Evolutionary conservation across 257 asterid genomes (phyloP).

Genomic region (Echium plantagineum): DNA sequence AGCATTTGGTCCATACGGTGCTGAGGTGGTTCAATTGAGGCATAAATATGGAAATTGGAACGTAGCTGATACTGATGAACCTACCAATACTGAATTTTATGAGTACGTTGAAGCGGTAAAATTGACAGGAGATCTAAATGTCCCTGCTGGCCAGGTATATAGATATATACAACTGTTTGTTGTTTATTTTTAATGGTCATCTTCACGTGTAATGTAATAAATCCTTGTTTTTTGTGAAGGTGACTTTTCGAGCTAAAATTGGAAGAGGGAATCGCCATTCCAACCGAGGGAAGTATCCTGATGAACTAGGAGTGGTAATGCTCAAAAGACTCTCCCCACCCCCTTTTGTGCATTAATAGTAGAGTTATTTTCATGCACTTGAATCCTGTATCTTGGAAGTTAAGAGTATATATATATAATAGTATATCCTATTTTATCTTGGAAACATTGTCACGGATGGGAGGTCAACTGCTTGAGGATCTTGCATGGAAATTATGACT

Average conservation of each 20-base stretch:
- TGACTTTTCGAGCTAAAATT: conserved; percentile 83
- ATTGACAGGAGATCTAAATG: conserved; percentile 90
- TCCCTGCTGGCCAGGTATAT: conserved; percentile 90
- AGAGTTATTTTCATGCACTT: background rate
- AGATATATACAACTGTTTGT: background rate
- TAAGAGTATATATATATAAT: too few relatives aligned
- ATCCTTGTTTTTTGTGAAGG: conserved; percentile 31
- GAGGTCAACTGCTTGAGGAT: too few relatives aligned
- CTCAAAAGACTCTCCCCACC: background rate
- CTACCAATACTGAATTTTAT: conserved; percentile 76
- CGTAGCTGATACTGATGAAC: conserved; percentile 28
- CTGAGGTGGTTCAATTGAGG: conserved; percentile 82
- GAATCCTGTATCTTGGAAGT: too few relatives aligned
- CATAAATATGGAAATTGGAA: conserved; percentile 95
- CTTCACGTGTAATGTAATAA: conserved; percentile 4
- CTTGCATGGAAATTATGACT: too few relatives aligned
- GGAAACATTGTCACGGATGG: too few relatives aligned
- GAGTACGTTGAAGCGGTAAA: conserved; percentile 98
- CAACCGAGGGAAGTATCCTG: conserved; percentile 70
- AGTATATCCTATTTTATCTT: too few relatives aligned
- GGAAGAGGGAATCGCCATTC: conserved; percentile 57
- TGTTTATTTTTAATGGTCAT: background rate
- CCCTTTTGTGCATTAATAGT: too few relatives aligned
- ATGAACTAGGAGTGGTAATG: conserved; percentile 87
- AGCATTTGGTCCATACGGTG: conserved; percentile 95